Evolutionary conservation across 768 basidiomycete species (phyloP).

Genomic region (Mycena latifolia): DNA sequence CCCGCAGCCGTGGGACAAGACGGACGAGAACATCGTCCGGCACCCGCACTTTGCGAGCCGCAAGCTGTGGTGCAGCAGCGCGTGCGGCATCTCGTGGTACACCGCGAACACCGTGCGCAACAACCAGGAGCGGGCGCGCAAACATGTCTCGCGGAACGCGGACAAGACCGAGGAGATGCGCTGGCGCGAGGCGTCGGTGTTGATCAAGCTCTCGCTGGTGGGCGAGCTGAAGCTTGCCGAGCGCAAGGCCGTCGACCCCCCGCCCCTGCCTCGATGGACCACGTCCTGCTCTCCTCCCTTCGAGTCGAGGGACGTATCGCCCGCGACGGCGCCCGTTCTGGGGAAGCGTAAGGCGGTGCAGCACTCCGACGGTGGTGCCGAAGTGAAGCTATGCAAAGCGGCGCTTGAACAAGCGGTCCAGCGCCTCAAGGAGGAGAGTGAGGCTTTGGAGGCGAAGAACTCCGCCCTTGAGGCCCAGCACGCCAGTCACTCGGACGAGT

Average conservation of each 20-base stretch:
- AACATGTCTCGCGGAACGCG: not conserved
- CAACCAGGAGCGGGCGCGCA: slow-evolving; percentile 10
- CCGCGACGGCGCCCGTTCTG: not conserved
- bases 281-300: slow-evolving; percentile 1
- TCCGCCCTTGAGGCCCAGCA: slow-evolving; percentile 2
- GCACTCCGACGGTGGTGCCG: not conserved
- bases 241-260: not conserved
- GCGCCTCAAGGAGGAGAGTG: slow-evolving; percentile 7
- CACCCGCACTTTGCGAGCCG: slow-evolving; percentile 24
- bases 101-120: not conserved
- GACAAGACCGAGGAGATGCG: slow-evolving; percentile 9
- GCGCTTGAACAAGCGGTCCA: not conserved
- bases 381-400: not conserved
- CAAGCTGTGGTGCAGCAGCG: slow-evolving; percentile 16
- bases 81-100: slow-evolving; percentile 16
- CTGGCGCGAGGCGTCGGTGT: slow-evolving; percentile 16
- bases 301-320: slow-evolving; percentile 4
- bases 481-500: not conserved
- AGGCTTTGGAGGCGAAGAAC: slow-evolving; percentile 6
- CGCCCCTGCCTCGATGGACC: not conserved
- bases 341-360: slow-evolving; percentile 17
- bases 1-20: slow-evolving; percentile 17
- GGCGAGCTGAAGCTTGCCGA: not conserved
- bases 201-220: slow-evolving; percentile 5
- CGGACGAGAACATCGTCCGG: slow-evolving; percentile 5